Percentiles rank a stretch among this genome's conserved stretches.
phyloP scores from a whole-genome alignment of 495 filamentous ascomycete genomes.

The Clavariopsis aquatica region DNA sequence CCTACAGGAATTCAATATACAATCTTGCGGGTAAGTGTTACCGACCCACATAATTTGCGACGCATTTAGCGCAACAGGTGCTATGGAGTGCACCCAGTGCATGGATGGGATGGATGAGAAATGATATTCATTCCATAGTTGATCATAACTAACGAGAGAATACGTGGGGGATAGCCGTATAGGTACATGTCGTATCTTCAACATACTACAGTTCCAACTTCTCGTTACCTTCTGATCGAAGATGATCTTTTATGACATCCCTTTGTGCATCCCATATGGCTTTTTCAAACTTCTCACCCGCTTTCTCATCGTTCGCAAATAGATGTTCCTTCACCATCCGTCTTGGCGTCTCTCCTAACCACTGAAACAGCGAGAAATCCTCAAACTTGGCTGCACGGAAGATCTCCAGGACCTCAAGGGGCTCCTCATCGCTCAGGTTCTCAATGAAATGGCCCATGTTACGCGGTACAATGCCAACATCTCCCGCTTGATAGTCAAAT shows the following conservation, averaged over 20 bases:
- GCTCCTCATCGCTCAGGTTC: slow-evolving; percentile 68
- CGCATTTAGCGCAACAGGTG: too few species aligned
- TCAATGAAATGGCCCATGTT: slow-evolving; percentile 71
- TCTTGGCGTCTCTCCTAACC: slow-evolving; percentile 66
- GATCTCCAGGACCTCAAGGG: slow-evolving; percentile 67
- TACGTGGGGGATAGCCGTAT: too few species aligned
- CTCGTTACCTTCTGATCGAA: slow-evolving; percentile 7
- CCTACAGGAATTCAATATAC: too few species aligned
- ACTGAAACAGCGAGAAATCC: slow-evolving; percentile 68
- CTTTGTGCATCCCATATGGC: slow-evolving; percentile 54
- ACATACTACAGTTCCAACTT: slow-evolving; percentile 14
- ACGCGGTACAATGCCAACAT: slow-evolving; percentile 69
- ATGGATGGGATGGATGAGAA: too few species aligned
- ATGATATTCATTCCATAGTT: too few species aligned
- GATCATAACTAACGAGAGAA: too few species aligned
- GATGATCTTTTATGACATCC: slow-evolving; percentile 40
- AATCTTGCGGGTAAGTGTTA: too few species aligned
- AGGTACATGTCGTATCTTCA: neutral
- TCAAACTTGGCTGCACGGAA: slow-evolving; percentile 66
- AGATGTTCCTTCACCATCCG: slow-evolving; percentile 62
- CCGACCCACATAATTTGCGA: too few species aligned
- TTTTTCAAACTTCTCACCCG: slow-evolving; percentile 57
- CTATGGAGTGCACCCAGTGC: too few species aligned
- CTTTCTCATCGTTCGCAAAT: slow-evolving; percentile 56
- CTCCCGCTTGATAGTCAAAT: slow-evolving; percentile 75